phyloP scores from a whole-genome alignment of 306 rosid genomes.

The Vigna trinervia region DNA sequence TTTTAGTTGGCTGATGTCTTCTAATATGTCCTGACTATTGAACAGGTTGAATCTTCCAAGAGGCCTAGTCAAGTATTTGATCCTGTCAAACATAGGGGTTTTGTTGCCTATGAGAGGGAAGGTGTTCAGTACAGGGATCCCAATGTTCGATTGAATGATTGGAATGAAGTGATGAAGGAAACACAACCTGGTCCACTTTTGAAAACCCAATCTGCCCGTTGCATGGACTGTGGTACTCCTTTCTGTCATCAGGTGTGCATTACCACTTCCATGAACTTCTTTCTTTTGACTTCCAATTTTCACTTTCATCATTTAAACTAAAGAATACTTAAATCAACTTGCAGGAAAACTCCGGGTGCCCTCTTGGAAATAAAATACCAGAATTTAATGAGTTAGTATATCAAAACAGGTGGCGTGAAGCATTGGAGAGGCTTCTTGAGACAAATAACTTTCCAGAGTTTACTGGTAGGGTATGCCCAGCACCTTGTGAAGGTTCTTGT shows the following conservation, averaged over 20 bases:
- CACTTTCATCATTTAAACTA: neutral
- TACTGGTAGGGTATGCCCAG: slow-evolving; percentile 27
- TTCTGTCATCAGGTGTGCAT: slow-evolving; percentile 25
- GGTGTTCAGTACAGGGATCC: slow-evolving; percentile 23
- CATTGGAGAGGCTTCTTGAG: slow-evolving; percentile 17
- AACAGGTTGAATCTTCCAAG: slow-evolving; percentile 22
- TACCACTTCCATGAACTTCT: neutral
- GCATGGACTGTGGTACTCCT: slow-evolving; percentile 32
- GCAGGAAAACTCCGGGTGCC: slow-evolving; percentile 12
- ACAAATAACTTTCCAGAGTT: slow-evolving; percentile 30
- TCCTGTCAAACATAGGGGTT: slow-evolving; percentile 14
- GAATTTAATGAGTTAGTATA: slow-evolving; percentile 25
- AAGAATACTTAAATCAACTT: neutral
- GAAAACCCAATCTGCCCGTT: slow-evolving; percentile 29
- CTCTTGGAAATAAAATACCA: slow-evolving; percentile 27
- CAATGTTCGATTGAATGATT: slow-evolving; percentile 9
- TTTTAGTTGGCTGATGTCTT: neutral
- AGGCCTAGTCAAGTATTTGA: slow-evolving; percentile 17
- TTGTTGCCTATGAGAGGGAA: slow-evolving; percentile 25
- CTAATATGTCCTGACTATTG: neutral
- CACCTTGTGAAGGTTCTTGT: slow-evolving; percentile 32
- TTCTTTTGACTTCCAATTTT: neutral
- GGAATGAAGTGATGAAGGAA: slow-evolving; percentile 29
- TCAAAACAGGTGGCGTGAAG: slow-evolving; percentile 30
- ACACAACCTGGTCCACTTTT: slow-evolving; percentile 23